A percentile compares a stretch with the other conserved stretches of the same genome.
Conservation (phyloP, 2,329 filamentous ascomycete genomes). For the Anthostomella pinea region DNA sequence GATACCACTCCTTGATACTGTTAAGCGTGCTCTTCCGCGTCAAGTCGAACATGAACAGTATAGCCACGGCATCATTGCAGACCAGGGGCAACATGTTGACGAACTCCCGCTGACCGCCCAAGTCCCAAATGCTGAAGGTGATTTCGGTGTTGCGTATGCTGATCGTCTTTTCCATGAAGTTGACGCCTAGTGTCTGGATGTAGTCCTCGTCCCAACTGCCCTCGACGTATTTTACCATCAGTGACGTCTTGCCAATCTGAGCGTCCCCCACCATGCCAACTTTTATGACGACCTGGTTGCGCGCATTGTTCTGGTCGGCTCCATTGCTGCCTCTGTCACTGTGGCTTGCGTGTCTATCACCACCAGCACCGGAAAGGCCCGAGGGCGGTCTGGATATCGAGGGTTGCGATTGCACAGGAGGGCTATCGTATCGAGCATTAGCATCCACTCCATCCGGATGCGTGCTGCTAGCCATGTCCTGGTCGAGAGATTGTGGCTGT, state of each 20-base stretch:
- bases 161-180: constrained; percentile 99
- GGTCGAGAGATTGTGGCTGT: constrained; percentile 50
- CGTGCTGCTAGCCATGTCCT: constrained; percentile 38
- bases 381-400: constrained; percentile 55
- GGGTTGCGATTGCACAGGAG: constrained; percentile 38
- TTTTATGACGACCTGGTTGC: constrained; percentile 90
- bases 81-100: constrained; percentile 99
- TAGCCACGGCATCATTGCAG: constrained; percentile 97
- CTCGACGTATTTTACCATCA: constrained; percentile 99
- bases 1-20: constrained; percentile 99
- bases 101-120: constrained; percentile 96
- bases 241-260: constrained; percentile 96
- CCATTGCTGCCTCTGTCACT: constrained; percentile 43
- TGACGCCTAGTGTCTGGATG: constrained; percentile 96
- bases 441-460: constrained; percentile 38
- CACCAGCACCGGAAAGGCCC: constrained; percentile 45
- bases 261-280: constrained; percentile 99
- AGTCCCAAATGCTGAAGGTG: constrained; percentile 98
- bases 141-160: constrained; percentile 99
- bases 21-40: constrained; percentile 98
- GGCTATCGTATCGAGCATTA: constrained; percentile 44
- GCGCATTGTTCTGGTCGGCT: constrained; percentile 44
- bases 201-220: constrained; percentile 99
- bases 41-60: constrained; percentile 99
- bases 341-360: constrained; percentile 38